These are phyloP conservation scores for Taphrina populina DNA, from an alignment of 1,139 yeast species.

Conservation along the genomic window DNA sequence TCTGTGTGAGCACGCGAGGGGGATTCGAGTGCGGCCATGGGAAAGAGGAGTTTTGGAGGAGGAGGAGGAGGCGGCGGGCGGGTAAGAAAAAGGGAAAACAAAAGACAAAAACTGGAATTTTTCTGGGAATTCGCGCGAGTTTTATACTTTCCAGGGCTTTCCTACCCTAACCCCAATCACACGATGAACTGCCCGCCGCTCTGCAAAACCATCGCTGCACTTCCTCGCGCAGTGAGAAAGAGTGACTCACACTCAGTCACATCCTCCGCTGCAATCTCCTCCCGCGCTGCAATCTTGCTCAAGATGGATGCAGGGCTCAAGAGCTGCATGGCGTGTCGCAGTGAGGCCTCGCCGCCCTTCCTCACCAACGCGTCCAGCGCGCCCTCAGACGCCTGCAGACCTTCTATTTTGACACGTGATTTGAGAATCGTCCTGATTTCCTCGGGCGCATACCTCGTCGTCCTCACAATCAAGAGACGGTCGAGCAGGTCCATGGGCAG, in stretches of 20 bases:
- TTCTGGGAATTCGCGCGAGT: no score
- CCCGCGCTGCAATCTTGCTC: constrained; percentile 69
- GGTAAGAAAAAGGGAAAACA: no score
- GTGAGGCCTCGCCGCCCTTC: constrained; percentile 70
- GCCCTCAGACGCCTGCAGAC: constrained; percentile 59
- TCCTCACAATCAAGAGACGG: constrained; percentile 83
- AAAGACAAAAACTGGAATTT: no score
- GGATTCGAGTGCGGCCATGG: not conserved
- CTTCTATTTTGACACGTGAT: constrained; percentile 77
- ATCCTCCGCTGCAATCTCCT: constrained; percentile 67
- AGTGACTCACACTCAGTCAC: constrained; percentile 81
- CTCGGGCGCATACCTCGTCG: constrained; percentile 77
- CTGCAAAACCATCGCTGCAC: constrained; percentile 68
- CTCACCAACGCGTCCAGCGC: constrained; percentile 72
- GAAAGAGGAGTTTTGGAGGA: not conserved
- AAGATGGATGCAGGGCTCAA: constrained; percentile 87
- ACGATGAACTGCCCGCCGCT: constrained; percentile 36
- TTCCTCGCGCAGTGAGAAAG: constrained; percentile 85
- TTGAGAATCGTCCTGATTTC: constrained; percentile 80
- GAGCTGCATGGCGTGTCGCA: constrained; percentile 88
- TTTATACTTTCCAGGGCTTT: no score
- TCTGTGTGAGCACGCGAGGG: no score
- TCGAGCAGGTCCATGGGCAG: constrained; percentile 94
- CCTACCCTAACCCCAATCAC: no score
- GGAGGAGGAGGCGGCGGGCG: no score